Evolutionary conservation across 768 basidiomycete species (phyloP).

Genomic region (Podaxis pistillaris): DNA sequence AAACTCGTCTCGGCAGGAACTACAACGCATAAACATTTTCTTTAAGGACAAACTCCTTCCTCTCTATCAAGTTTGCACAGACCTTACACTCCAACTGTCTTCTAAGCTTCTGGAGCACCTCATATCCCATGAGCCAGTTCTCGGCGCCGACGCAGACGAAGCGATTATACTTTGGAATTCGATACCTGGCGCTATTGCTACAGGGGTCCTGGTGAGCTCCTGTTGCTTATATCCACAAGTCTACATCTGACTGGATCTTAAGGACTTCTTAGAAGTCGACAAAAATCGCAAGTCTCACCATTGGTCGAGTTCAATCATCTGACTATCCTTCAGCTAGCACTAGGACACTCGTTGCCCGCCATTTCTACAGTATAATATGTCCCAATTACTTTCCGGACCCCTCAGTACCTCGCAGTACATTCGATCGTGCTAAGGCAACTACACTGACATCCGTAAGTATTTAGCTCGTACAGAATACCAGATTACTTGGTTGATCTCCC

Average conservation of each 20-base stretch:
- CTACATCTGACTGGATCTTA: neutral
- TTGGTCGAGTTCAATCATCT: neutral
- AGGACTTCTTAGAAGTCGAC: slow-evolving; percentile 20
- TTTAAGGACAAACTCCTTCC: neutral
- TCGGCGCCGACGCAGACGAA: neutral
- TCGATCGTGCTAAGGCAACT: slow-evolving; percentile 7
- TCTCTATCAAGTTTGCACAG: slow-evolving; percentile 2
- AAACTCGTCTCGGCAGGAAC: neutral
- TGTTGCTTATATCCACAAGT: neutral
- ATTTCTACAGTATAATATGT: slow-evolving; percentile 19
- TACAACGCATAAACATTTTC: neutral
- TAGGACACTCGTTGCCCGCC: slow-evolving; percentile 14
- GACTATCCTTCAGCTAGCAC: neutral
- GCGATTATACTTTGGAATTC: neutral
- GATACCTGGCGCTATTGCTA: slow-evolving; percentile 9
- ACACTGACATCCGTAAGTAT: slow-evolving; percentile 22
- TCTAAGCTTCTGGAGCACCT: slow-evolving; percentile 1
- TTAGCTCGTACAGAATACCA: neutral
- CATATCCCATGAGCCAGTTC: neutral
- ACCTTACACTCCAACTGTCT: slow-evolving; percentile 2
- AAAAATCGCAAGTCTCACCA: slow-evolving; percentile 12
- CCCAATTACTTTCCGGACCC: slow-evolving; percentile 17
- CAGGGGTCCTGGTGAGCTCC: slow-evolving; percentile 27
- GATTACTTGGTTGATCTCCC: slow-evolving; percentile 20
- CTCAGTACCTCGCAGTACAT: slow-evolving; percentile 4